Evolutionary conservation across 2,329 filamentous ascomycete genomes (phyloP), one percentile per base, ranked within the genome.

Genomic region (Phialophora macrospora): DNA sequence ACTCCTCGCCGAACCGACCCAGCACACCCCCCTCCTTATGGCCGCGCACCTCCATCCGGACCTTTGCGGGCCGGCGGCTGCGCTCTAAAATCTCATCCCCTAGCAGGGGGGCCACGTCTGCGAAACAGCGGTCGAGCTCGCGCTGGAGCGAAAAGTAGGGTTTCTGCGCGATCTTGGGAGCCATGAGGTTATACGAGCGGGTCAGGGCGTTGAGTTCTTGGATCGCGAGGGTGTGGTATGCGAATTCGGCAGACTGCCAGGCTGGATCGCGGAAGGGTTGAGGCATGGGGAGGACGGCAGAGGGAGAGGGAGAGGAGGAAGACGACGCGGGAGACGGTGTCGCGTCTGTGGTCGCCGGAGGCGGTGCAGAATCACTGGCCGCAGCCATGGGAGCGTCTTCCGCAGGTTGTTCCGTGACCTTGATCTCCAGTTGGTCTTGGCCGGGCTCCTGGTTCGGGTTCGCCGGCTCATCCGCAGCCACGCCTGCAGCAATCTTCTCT

Each of bases 131-230:
- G 32, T 83, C 84, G 17, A 98, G 83, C 78, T 99, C 95, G 56
- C 94, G 87, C 52, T 93, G 87, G 7, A 98, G 85, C 1, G 84
- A 88, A 74, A 92, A 93, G 77, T 98, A 98, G 0, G 94, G 92
- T 77, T 97, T 97, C 79, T 95, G 96, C 2, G 94, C 93, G 1
- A 97, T 83, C 62, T 92, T 89, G 0, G 95, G 95, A 0, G 95
- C 94, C 88, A 96, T 94, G 2, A 98, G 85, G 73, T 98, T 98
- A 81, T 99, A 99, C 14, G 91, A 91, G 28, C 95, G 87, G 7
- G 92, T 90, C 56, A 96, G 83, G 32, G 80, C 78, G 77, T 98
- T 98, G 63, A 98, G 86, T 63, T 91, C 87, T 55, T 85, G 84
- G 70, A 99, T 85, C 4, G 91, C 87, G 4, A 95, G 84, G 46